phyloP scores from a whole-genome alignment of 495 filamentous ascomycete species.

The Neurospora sublineolata region DNA sequence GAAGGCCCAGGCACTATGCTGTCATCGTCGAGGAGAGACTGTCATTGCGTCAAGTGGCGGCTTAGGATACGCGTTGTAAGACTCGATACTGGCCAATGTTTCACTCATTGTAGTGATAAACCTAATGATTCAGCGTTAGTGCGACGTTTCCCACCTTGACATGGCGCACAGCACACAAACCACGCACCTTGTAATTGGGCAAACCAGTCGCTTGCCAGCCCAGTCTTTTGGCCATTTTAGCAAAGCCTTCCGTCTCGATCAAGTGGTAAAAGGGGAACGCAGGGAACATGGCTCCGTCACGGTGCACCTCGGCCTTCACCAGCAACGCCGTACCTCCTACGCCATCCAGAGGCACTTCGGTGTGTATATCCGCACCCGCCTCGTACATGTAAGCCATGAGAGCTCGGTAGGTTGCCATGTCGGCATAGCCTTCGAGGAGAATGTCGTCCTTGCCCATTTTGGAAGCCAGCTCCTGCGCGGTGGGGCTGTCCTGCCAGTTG shows the following conservation, averaged over 20 bases:
- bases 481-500: slow-evolving; percentile 81
- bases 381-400: slow-evolving; percentile 83
- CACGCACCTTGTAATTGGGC: slow-evolving; percentile 88
- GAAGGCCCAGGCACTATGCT: not conserved
- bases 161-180: not conserved
- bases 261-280: slow-evolving; percentile 92
- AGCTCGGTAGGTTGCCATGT: slow-evolving; percentile 81
- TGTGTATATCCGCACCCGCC: slow-evolving; percentile 41
- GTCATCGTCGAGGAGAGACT: not conserved
- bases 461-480: slow-evolving; percentile 58
- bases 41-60: not conserved
- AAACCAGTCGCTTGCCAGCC: slow-evolving; percentile 76
- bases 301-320: slow-evolving; percentile 94
- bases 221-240: slow-evolving; percentile 85
- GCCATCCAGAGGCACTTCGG: slow-evolving; percentile 69
- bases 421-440: slow-evolving; percentile 80
- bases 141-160: not conserved
- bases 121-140: slow-evolving; percentile 37
- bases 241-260: slow-evolving; percentile 96
- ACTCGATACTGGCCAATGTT: slow-evolving; percentile 1
- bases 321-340: slow-evolving; percentile 89
- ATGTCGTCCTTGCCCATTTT: slow-evolving; percentile 84
- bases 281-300: slow-evolving; percentile 98
- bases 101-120: slow-evolving; percentile 88
- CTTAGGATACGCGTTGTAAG: not conserved